Evolutionary conservation across 768 basidiomycete genomes (phyloP).

Genomic region (Trametes coccinea): DNA sequence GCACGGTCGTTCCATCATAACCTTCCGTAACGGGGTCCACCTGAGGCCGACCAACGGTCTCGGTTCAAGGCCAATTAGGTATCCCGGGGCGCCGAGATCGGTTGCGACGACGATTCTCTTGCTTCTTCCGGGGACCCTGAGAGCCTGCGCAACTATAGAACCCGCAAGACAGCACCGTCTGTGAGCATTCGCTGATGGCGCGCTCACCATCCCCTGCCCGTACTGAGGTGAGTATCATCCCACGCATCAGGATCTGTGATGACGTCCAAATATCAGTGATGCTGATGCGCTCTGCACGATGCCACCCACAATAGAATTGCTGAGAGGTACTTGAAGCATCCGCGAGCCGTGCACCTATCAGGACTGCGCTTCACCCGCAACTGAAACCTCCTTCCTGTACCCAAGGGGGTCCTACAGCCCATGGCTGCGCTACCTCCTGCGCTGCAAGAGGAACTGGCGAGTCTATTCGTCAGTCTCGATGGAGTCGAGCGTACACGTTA

Average conservation of each 20-base stretch:
- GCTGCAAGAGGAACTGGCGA: constrained; percentile 11
- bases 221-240: constrained; percentile 10
- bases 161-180: background rate
- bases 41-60: constrained; percentile 3
- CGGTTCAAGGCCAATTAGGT: constrained; percentile 3
- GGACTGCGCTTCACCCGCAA: background rate
- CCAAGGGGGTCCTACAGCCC: constrained; percentile 1
- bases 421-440: constrained; percentile 10
- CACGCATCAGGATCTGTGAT: background rate
- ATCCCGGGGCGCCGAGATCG: constrained; percentile 2
- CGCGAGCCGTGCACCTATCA: too few species aligned
- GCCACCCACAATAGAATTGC: background rate
- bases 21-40: constrained; percentile 4
- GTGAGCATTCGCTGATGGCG: background rate
- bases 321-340: constrained; percentile 5
- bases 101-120: background rate
- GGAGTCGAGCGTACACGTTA: constrained; percentile 11
- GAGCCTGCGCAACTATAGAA: background rate
- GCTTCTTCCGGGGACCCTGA: constrained; percentile 1
- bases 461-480: constrained; percentile 7
- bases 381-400: background rate
- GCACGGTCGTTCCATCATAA: constrained; percentile 1
- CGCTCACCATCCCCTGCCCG: background rate
- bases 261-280: constrained; percentile 8
- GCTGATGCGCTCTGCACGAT: background rate